Evolutionary conservation across 2,329 filamentous ascomycete species (phyloP).

Genomic region (Penicillium sp.): DNA sequence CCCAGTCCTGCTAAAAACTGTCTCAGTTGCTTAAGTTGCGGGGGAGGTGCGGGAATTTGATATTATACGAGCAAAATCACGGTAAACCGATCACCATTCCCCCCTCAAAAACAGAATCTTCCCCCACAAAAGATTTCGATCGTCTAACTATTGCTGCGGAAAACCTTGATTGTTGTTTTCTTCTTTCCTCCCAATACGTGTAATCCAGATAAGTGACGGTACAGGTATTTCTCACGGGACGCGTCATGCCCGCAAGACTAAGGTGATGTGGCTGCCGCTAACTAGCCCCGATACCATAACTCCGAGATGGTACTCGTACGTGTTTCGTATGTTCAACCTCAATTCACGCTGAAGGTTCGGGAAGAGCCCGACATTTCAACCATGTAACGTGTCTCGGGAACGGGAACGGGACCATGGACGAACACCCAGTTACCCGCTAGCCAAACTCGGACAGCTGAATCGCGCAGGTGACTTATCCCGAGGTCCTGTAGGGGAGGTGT

Average conservation of each 20-base stretch:
- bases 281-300: not conserved
- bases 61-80: not conserved
- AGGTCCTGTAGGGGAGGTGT: not conserved
- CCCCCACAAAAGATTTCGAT: not conserved
- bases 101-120: not conserved
- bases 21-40: not conserved
- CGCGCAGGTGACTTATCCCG: not conserved
- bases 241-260: slow-evolving; percentile 13
- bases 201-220: slow-evolving; percentile 4
- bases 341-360: not conserved
- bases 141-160: not conserved
- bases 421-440: not conserved
- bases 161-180: not conserved
- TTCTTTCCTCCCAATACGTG: not conserved
- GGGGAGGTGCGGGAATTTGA: not conserved
- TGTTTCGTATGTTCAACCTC: not conserved
- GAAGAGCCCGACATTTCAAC: not conserved
- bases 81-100: not conserved
- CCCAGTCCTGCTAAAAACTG: not conserved
- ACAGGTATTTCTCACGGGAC: slow-evolving; percentile 14
- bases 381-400: not conserved
- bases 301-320: not conserved
- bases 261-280: slow-evolving; percentile 11
- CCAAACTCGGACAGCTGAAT: not conserved
- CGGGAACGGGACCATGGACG: not conserved